These are phyloP conservation scores for Phytophthora citrophthora DNA, from an alignment of 352 stramenopile genomes.

Conservation along the genomic window DNA sequence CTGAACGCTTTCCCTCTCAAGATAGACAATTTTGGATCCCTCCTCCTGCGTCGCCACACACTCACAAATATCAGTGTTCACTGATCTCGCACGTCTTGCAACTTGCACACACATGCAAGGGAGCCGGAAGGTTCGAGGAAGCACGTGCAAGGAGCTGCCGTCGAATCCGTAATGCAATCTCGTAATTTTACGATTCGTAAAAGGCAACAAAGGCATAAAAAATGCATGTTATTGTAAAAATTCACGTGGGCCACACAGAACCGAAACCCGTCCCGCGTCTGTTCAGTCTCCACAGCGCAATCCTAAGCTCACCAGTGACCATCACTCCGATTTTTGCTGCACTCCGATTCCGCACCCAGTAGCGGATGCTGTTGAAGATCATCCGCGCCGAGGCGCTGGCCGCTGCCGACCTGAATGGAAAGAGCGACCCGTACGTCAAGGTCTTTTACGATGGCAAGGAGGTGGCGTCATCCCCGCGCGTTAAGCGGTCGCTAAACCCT, in stretches of 20 bases:
- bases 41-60: background rate
- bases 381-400: constrained; percentile 78
- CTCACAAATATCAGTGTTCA: constrained; percentile 9
- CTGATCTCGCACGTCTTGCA: constrained; percentile 15
- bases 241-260: no score
- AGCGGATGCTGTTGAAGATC: constrained; percentile 71
- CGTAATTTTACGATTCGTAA: background rate
- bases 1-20: constrained; percentile 10
- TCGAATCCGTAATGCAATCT: background rate
- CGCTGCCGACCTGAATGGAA: constrained; percentile 62
- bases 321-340: constrained; percentile 10
- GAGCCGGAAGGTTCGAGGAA: constrained; percentile 23
- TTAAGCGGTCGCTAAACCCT: constrained; percentile 77
- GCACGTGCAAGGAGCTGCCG: background rate
- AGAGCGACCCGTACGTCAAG: constrained; percentile 78
- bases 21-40: background rate
- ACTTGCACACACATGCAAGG: background rate
- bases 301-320: constrained; percentile 17
- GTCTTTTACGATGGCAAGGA: constrained; percentile 82
- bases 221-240: background rate
- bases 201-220: background rate
- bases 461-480: constrained; percentile 65
- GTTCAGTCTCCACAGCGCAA: constrained; percentile 27
- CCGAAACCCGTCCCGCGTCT: constrained; percentile 2
- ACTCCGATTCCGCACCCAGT: constrained; percentile 11